Evolutionary conservation across 1,284 basidiomycete genomes (phyloP).

Genomic region (Marasmius fiardii): DNA sequence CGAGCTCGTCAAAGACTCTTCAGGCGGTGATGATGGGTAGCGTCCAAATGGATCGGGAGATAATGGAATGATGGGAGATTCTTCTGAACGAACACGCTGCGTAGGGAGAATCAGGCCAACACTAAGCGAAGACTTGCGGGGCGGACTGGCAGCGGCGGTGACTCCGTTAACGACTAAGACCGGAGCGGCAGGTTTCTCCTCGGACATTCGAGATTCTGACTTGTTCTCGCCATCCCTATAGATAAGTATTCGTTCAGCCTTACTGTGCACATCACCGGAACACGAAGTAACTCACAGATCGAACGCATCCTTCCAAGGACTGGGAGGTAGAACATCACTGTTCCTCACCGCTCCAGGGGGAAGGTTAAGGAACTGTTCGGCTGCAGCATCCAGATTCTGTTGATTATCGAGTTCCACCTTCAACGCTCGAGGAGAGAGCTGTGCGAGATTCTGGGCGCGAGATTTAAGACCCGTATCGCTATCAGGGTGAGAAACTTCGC

Average conservation of each 20-base stretch:
- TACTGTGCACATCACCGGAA: neutral
- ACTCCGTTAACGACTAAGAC: slow-evolving; percentile 65
- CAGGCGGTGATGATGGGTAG: slow-evolving; percentile 48
- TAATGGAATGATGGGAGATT: slow-evolving; percentile 60
- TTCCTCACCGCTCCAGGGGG: slow-evolving; percentile 24
- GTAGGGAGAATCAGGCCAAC: slow-evolving; percentile 16
- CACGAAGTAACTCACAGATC: neutral
- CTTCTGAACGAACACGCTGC: slow-evolving; percentile 18
- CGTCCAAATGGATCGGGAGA: slow-evolving; percentile 79
- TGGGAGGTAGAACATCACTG: slow-evolving; percentile 32
- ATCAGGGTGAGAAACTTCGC: neutral
- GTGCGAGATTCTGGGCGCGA: slow-evolving; percentile 51
- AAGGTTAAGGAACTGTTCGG: slow-evolving; percentile 29
- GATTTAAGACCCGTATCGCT: slow-evolving; percentile 4
- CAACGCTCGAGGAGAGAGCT: slow-evolving; percentile 64
- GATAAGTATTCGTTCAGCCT: neutral
- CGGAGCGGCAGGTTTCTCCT: slow-evolving; percentile 45
- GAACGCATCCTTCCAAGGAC: slow-evolving; percentile 21
- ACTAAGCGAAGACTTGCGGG: neutral
- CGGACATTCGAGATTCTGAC: neutral
- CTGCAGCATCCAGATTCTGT: slow-evolving; percentile 27
- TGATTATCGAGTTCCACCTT: slow-evolving; percentile 46
- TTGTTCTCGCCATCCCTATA: neutral
- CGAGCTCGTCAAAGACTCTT: slow-evolving; percentile 23
- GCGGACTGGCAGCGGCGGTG: slow-evolving; percentile 42